Evolutionary conservation across 305 asterid genomes (phyloP).

Genomic region (Fraxinus angustifolia): DNA sequence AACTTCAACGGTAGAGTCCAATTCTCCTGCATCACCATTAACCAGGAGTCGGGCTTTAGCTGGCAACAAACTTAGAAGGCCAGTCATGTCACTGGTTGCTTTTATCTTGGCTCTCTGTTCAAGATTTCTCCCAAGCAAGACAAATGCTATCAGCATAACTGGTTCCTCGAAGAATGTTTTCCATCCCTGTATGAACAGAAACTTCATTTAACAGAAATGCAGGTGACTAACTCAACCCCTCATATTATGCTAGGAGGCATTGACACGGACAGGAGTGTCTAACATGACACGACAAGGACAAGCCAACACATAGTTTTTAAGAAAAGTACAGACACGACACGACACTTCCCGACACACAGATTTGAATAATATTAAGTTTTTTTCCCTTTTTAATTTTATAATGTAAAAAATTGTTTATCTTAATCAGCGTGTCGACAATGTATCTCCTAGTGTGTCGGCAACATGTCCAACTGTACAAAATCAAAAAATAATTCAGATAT

Average conservation of each 20-base stretch:
- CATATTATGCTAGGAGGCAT: neutral
- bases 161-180: slow-evolving; percentile 96
- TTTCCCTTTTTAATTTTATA: neutral
- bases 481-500: neutral
- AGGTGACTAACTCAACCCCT: neutral
- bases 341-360: neutral
- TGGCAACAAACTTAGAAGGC: slow-evolving; percentile 83
- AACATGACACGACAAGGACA: neutral
- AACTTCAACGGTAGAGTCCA: slow-evolving; percentile 72
- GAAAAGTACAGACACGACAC: neutral
- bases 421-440: neutral
- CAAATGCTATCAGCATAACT: slow-evolving; percentile 95
- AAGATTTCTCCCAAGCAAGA: slow-evolving; percentile 92
- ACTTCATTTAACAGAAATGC: slow-evolving; percentile 23
- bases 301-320: neutral
- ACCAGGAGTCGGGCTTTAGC: slow-evolving; percentile 93
- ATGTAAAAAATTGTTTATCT: neutral
- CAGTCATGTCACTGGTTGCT: slow-evolving; percentile 96
- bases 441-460: neutral
- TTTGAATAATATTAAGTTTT: neutral
- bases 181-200: slow-evolving; percentile 73
- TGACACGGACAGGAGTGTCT: neutral
- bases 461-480: neutral
- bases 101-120: slow-evolving; percentile 95
- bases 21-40: slow-evolving; percentile 48